Evolutionary conservation across 495 filamentous ascomycete genomes (phyloP).

Genomic region (Trichoderma reesei): DNA sequence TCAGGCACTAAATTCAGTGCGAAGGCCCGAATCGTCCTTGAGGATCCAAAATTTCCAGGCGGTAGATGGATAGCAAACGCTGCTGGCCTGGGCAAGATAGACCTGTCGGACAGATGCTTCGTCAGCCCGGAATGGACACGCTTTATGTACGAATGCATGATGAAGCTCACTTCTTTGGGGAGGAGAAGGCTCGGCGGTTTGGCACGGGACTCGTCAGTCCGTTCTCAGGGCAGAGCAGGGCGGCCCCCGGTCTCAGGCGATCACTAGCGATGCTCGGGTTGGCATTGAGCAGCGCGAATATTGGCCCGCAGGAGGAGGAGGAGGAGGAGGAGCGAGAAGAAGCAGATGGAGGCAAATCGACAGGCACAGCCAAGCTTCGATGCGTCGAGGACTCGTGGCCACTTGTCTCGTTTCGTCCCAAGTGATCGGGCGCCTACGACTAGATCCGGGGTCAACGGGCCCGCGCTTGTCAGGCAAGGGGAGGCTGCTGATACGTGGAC

Average conservation of each 20-base stretch:
- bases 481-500: neutral
- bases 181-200: neutral
- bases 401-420: neutral
- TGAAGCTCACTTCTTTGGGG: neutral
- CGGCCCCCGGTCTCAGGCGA: constrained; percentile 4
- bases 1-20: constrained; percentile 9
- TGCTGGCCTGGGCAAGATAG: constrained; percentile 6
- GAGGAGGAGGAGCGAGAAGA: neutral
- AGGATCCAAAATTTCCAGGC: constrained; percentile 6
- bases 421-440: constrained; percentile 8
- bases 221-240: neutral
- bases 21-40: constrained; percentile 8
- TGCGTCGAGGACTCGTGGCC: neutral
- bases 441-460: constrained; percentile 7
- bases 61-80: neutral
- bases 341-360: neutral
- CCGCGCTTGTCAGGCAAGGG: constrained; percentile 2
- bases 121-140: constrained; percentile 7
- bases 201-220: neutral
- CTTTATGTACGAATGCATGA: constrained; percentile 7
- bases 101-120: constrained; percentile 3
- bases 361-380: constrained; percentile 1
- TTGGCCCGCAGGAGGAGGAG: neutral
- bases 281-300: constrained; percentile 4
- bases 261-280: constrained; percentile 6